Conservation (phyloP, 345 rosid genomes). For the Syzygium aromaticum region DNA sequence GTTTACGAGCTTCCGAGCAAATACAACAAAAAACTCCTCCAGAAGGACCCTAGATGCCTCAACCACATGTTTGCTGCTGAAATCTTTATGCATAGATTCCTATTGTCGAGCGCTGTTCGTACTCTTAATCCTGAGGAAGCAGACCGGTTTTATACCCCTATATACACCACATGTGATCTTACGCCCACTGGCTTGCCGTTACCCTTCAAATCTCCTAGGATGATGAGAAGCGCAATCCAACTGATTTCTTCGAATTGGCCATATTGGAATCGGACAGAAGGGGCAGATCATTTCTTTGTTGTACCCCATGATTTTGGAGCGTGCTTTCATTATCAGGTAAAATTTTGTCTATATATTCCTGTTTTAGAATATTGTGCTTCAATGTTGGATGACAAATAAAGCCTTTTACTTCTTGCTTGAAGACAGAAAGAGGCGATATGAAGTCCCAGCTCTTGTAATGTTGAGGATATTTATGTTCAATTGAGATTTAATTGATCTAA, state of each 20-base stretch:
- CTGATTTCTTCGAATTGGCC: constrained; percentile 85
- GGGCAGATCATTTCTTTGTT: constrained; percentile 93
- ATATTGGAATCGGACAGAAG: constrained; percentile 89
- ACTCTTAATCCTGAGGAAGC: constrained; percentile 86
- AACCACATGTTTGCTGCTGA: constrained; percentile 97
- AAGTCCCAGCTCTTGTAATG: neutral
- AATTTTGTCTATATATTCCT: neutral
- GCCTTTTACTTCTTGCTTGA: neutral
- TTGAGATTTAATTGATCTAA: neutral
- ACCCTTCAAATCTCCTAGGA: constrained; percentile 91
- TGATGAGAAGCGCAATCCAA: constrained; percentile 92
- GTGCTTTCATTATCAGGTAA: constrained; percentile 89
- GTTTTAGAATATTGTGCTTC: neutral
- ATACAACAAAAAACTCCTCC: constrained; percentile 84
- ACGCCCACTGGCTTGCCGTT: constrained; percentile 92
- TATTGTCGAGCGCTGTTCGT: constrained; percentile 81
- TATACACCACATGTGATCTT: constrained; percentile 90
- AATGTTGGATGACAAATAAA: neutral
- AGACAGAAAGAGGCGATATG: neutral
- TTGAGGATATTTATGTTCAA: neutral
- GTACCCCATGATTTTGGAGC: constrained; percentile 97
- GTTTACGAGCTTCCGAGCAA: constrained; percentile 93
- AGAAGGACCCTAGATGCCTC: constrained; percentile 92
- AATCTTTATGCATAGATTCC: constrained; percentile 87
- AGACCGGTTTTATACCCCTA: constrained; percentile 92